Percentiles rank a stretch among this genome's conserved stretches.
These are phyloP conservation scores for Hygrophoropsis aurantiaca DNA, from an alignment of 768 basidiomycete species.

Conservation along the genomic window DNA sequence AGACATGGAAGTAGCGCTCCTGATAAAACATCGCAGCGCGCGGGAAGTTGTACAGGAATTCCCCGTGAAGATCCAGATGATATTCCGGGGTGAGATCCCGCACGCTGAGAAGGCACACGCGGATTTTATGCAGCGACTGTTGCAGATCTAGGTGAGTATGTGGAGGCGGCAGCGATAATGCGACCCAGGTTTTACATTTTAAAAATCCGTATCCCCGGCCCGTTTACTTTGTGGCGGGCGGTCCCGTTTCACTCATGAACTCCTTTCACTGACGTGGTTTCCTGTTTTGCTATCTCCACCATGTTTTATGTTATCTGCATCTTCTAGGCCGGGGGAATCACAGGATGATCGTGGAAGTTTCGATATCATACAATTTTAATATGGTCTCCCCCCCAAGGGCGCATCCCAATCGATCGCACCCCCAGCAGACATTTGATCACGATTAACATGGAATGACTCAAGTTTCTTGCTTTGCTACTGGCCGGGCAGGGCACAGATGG, in stretches of 20 bases:
- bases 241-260: too few species aligned
- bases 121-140: too few species aligned
- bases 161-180: too few species aligned
- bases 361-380: slow-evolving; percentile 68
- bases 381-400: slow-evolving; percentile 53
- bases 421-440: slow-evolving; percentile 59
- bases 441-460: slow-evolving; percentile 10
- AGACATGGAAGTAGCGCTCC: slow-evolving; percentile 5
- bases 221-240: too few species aligned
- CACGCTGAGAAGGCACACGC: slow-evolving; percentile 4
- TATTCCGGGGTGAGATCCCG: slow-evolving; percentile 5
- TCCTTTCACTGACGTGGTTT: too few species aligned
- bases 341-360: slow-evolving; percentile 49
- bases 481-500: too few species aligned
- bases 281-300: too few species aligned
- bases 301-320: slow-evolving; percentile 21
- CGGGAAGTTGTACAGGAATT: slow-evolving; percentile 4
- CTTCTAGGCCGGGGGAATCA: slow-evolving; percentile 23
- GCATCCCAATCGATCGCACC: slow-evolving; percentile 48
- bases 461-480: not conserved
- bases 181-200: too few species aligned
- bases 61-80: slow-evolving; percentile 2
- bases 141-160: too few species aligned
- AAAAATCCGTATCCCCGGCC: too few species aligned
- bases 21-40: not conserved